Evolutionary conservation across 805 yeast genomes (phyloP).

Genomic region (Metschnikowia anglica): DNA sequence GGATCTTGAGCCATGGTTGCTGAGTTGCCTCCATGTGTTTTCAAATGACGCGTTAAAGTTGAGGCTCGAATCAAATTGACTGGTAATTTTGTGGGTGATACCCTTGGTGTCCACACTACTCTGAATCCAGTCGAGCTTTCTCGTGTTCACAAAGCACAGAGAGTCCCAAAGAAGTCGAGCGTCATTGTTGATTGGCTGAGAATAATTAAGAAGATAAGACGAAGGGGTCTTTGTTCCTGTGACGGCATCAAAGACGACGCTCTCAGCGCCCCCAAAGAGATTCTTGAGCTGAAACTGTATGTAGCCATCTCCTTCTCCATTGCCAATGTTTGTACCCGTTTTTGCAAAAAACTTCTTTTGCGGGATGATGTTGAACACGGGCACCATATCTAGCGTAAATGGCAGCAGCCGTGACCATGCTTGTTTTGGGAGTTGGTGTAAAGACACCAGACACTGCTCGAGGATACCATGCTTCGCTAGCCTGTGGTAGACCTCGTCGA

Average conservation of each 20-base stretch:
- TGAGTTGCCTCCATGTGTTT: constrained; percentile 42
- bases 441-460: constrained; percentile 39
- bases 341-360: constrained; percentile 74
- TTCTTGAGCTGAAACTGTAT: constrained; percentile 63
- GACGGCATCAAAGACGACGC: constrained; percentile 49
- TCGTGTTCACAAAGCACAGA: constrained; percentile 41
- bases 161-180: constrained; percentile 42
- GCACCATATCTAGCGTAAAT: constrained; percentile 28
- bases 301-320: constrained; percentile 96
- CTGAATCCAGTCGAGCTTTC: constrained; percentile 49
- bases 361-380: constrained; percentile 46
- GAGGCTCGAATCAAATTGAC: constrained; percentile 31
- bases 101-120: constrained; percentile 48
- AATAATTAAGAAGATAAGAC: constrained; percentile 48
- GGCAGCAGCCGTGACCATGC: constrained; percentile 9
- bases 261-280: constrained; percentile 58
- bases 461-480: constrained; percentile 45
- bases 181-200: constrained; percentile 45
- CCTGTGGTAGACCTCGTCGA: constrained; percentile 46
- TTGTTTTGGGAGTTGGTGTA: constrained; percentile 22
- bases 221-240: constrained; percentile 51
- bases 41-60: constrained; percentile 52
- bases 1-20: constrained; percentile 31
- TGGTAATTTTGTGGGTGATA: constrained; percentile 39
- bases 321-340: constrained; percentile 94